Evolutionary conservation across 805 yeast species (phyloP), one percentile per base, ranked within the genome.

Genomic region (Ogataea minuta): DNA sequence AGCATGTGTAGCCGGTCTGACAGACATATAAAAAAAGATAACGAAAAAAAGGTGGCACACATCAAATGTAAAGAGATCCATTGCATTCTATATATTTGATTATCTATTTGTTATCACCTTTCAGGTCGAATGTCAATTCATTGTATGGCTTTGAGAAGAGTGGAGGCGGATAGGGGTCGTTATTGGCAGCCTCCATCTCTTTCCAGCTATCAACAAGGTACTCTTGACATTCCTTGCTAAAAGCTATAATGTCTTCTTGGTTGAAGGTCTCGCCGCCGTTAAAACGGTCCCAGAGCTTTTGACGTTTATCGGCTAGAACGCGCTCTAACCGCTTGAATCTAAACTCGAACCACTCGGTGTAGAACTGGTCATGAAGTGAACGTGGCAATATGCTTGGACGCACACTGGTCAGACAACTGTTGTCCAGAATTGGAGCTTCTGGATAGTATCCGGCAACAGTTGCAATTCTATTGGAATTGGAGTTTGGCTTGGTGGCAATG

Each of bases 1-100:
- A 3, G 96, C 82, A 60, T 91, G 97, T 2, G 95, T 73, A 1
- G 95, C 95, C 3, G 80, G 75, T 46, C 66, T 50, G 2, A 53
- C 34, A 9, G 47, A 28, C 40, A 36, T 36, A 3, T 2, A n/a
- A 8, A 19, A 13, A 13, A 12, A 8, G 9, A 4, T 13, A 4
- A 17, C 14, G 29, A 36, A 23, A 23, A 30, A 25, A 17, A 10
- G 12, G 10, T 30, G 10, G 3, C 24, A 14, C 11, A n/a, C 21
- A 9, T 12, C 12, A n/a, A 21, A 9, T 6, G 4, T 11, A 19
- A 30, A 30, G 11, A 20, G 16, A 19, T 30, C 24, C 4, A n/a
- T 8, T 28, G n/a, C n/a, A 11, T 11, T 8, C 8, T 8, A 19
- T 20, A 11, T n/a, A 26, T 16, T 14, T 28, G 12, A 32, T 21